phyloP scores from a whole-genome alignment of 306 rosid genomes.

The Datisca glomerata region DNA sequence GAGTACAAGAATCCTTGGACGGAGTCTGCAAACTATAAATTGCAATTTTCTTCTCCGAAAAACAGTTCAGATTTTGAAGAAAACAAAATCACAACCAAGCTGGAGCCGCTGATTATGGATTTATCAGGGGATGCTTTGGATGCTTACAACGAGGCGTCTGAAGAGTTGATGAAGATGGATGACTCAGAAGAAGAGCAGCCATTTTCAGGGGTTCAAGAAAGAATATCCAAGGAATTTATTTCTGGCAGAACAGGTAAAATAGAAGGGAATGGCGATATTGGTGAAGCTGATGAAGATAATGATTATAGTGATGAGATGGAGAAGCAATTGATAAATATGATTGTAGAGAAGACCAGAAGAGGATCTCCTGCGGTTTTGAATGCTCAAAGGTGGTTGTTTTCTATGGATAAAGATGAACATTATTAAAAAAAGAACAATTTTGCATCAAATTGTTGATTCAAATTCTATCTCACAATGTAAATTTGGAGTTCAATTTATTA shows the following conservation, averaged over 20 bases:
- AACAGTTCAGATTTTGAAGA: constrained; percentile 1
- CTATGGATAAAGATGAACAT: constrained; percentile 21
- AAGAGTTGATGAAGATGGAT: constrained; percentile 30
- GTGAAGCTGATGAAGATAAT: constrained; percentile 21
- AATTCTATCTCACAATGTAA: background rate
- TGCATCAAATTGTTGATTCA: background rate
- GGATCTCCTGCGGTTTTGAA: constrained; percentile 48
- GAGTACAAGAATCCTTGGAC: constrained; percentile 13
- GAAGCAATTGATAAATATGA: constrained; percentile 41
- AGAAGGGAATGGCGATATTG: constrained; percentile 2
- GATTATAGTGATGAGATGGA: constrained; percentile 40
- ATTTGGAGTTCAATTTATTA: background rate
- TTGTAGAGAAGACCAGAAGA: constrained; percentile 55
- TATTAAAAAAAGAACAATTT: background rate
- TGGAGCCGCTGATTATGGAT: constrained; percentile 29
- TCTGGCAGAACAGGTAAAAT: constrained; percentile 2
- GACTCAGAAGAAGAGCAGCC: constrained; percentile 29
- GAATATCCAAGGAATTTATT: background rate
- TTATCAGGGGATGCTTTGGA: constrained; percentile 41
- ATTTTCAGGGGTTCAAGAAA: constrained; percentile 16
- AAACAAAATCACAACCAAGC: background rate
- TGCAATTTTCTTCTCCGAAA: constrained; percentile 9
- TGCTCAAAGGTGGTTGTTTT: constrained; percentile 39
- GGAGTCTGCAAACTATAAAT: constrained; percentile 9
- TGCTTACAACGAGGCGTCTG: constrained; percentile 34